Evolutionary conservation across 2,329 filamentous ascomycete genomes (phyloP).

Genomic region (Beauveria sp.): DNA sequence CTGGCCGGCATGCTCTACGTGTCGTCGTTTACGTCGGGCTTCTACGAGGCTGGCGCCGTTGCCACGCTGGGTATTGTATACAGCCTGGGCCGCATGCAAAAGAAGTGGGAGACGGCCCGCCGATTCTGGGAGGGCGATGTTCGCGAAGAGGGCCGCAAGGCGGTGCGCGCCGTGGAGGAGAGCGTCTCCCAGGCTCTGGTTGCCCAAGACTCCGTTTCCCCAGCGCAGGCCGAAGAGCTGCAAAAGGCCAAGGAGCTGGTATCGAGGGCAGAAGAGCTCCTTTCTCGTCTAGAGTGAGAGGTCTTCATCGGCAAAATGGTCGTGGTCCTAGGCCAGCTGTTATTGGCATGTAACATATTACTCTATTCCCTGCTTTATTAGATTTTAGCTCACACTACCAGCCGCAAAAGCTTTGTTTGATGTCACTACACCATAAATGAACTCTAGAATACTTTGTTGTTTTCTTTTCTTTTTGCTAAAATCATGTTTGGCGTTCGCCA

Average conservation of each 20-base stretch:
- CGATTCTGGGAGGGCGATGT: slow-evolving; percentile 59
- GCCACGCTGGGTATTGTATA: slow-evolving; percentile 54
- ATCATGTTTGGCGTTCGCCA: slow-evolving; percentile 8
- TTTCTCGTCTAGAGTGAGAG: slow-evolving; percentile 38
- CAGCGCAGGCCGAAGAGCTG: slow-evolving; percentile 26
- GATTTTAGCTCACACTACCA: neutral
- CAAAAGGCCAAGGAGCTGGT: slow-evolving; percentile 38
- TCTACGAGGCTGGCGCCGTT: slow-evolving; percentile 56
- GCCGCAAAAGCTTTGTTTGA: neutral
- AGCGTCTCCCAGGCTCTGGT: slow-evolving; percentile 42
- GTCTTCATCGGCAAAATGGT: neutral
- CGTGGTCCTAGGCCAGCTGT: neutral
- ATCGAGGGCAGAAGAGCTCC: slow-evolving; percentile 40
- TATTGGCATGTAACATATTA: slow-evolving; percentile 3
- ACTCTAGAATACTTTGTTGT: neutral
- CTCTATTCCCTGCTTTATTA: neutral
- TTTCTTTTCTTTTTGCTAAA: slow-evolving; percentile 1
- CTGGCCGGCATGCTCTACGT: slow-evolving; percentile 51
- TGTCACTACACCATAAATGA: neutral
- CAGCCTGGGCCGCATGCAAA: slow-evolving; percentile 52
- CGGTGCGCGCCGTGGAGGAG: slow-evolving; percentile 48
- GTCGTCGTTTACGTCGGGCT: slow-evolving; percentile 42
- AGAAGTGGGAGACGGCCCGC: slow-evolving; percentile 53
- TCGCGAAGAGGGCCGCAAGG: slow-evolving; percentile 58
- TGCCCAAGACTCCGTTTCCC: slow-evolving; percentile 16